Base-by-base conservation (phyloP, 495 filamentous ascomycete species). In the Achaetomiella virescens region DNA sequence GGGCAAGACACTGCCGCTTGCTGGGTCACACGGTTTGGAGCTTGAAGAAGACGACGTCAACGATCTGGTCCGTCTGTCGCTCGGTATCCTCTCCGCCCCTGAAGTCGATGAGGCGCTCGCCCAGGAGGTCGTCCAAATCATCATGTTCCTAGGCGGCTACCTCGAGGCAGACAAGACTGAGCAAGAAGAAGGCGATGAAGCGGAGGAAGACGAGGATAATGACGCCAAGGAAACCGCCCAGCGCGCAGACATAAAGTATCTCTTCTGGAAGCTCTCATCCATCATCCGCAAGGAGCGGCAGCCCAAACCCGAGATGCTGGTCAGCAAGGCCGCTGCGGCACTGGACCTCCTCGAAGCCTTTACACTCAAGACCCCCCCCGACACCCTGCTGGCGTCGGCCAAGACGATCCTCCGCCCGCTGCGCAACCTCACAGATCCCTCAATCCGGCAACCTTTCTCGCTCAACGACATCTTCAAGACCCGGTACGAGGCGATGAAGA, bases 351-450 rank as follows among this genome's bases (percentile, higher is more conserved):
- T 96, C 25, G 69, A 71, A 71, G 83, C 59, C 68, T 85, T 63
- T 67, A 88, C 56, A 71, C 75, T 61, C 71, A 83, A 66, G 69
- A 72, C 88, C 3, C 71, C 84, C 2, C 63, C 70, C 7, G 75
- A 79, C 2, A 75, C 81, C 18, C 73, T 97, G 8, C 63, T 62
- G 5, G 75, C 81, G 0, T 84, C 80, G 9, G 71, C 92, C 18
- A 75, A 78, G 47, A 78, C 76, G 7, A 79, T 96, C 50, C 79
- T 98, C 6, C 80, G 86, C 21, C 89, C 93, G 15, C 77, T 97
- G 17, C 84, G 90, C 65, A 87, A 92, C 64, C 70, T 97, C 42
- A 92, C 88, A 0, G 91, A 97, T 61, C 73, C 87, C 14, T 80
- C 82, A 0, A 90, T 91, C 37, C 81, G 84, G 0, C 71, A 77